Evolutionary conservation across 768 basidiomycete genomes (phyloP), one percentile per base, ranked within the genome.

Genomic region (Arthromyces matolae): DNA sequence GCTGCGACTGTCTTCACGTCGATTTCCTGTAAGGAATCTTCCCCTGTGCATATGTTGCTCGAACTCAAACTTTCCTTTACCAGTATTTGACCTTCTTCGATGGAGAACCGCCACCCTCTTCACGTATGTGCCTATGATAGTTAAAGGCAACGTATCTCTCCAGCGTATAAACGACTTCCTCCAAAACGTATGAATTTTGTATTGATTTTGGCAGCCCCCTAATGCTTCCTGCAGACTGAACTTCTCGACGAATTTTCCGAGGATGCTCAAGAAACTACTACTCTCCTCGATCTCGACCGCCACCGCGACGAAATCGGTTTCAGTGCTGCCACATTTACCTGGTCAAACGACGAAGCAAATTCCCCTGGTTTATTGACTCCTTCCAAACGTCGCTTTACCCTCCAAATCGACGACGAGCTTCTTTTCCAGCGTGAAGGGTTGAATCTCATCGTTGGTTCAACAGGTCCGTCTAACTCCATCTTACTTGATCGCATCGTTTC

Each of bases 11-110:
- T 54, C 10, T 54, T 54, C 27, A 46, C 52, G 14, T 50, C 52
- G 29, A 54, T 54, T 16, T 39, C 52, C 35, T 27, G 53, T 50
- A 40, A 50, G 49, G 20, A 25, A 24, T 42, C 2, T 18, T 33
- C 3, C 1, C 4, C 32, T 31, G 19, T 10, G 4, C 1, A 14
- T 39, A 32, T 25, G 16, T 39, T 43, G 20, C 28, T 12, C 10
- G n/a, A n/a, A n/a, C n/a, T n/a, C n/a, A n/a, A n/a, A n/a, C 10
- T 6, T 29, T 22, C 12, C 24, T 8, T 18, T 4, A 8, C 16
- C 72, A 53, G 79, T 86, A 25, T 87, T 88, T 57, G 76, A 81
- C 37, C 68, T 81, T 43, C 62, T 88, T 19, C 71, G 79, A 23
- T 66, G 67, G 4, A 76, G 79, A 44, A 55, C 81, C 20, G 60